A percentile compares a stretch with the other conserved stretches of the same genome.
phyloP scores from a whole-genome alignment of 139 green algal genomes.

The Ulvella scutata region DNA sequence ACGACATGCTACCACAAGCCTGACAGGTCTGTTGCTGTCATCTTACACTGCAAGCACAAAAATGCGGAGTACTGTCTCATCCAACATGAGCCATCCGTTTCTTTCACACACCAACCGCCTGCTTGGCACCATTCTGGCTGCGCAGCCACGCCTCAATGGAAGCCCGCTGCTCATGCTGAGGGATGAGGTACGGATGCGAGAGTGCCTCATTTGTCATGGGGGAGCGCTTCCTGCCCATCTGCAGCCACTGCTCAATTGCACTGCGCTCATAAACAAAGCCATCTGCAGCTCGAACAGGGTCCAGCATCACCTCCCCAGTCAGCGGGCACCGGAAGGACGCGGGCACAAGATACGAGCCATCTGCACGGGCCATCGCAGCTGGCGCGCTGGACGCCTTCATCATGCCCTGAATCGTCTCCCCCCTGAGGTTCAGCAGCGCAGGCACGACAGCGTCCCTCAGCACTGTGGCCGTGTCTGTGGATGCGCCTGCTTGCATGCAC shows the following conservation, averaged over 20 bases:
- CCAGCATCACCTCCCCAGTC: slow-evolving; percentile 15
- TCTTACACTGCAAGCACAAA: too few relatives aligned
- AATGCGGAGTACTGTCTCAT: too few relatives aligned
- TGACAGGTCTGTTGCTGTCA: too few relatives aligned
- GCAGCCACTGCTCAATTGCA: slow-evolving; percentile 17
- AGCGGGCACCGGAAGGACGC: not conserved
- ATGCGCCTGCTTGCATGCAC: not conserved
- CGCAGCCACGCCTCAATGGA: not conserved
- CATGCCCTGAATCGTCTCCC: not conserved
- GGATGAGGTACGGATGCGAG: not conserved
- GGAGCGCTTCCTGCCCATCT: not conserved
- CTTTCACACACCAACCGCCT: too few relatives aligned
- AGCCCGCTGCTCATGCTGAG: not conserved
- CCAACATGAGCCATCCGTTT: too few relatives aligned
- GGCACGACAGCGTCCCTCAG: not conserved
- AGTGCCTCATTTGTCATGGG: not conserved
- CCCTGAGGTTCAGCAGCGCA: not conserved
- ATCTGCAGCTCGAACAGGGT: slow-evolving; percentile 27
- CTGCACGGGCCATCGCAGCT: not conserved
- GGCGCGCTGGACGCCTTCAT: not conserved
- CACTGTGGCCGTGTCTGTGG: not conserved
- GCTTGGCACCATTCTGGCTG: slow-evolving; percentile 4
- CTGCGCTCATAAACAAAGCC: slow-evolving; percentile 18
- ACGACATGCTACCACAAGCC: too few relatives aligned
- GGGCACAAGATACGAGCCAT: not conserved